A percentile compares a stretch with the other conserved stretches of the same genome.
These are phyloP conservation scores for Withania somnifera DNA, from an alignment of 305 asterid genomes.

Conservation along the genomic window DNA sequence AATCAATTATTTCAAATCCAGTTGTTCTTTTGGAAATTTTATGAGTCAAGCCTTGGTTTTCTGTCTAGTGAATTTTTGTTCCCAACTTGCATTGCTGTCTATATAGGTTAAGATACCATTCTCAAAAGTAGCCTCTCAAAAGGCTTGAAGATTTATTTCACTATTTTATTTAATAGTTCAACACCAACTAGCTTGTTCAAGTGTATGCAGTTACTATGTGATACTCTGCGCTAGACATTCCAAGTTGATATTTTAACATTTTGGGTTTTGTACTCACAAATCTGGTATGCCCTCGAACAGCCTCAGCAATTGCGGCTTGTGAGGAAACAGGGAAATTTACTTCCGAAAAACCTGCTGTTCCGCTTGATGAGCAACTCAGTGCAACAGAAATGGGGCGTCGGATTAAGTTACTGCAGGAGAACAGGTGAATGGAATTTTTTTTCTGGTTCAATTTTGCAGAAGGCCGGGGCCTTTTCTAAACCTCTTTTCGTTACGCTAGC, in stretches of 20 bases:
- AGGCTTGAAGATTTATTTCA: background rate
- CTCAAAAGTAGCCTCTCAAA: background rate
- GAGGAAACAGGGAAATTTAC: slow-evolving; percentile 45
- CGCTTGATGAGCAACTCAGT: slow-evolving; percentile 66
- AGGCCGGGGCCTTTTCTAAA: background rate
- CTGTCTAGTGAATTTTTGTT: background rate
- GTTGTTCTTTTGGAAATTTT: background rate
- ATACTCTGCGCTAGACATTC: background rate
- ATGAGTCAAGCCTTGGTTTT: background rate
- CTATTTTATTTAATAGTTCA: background rate
- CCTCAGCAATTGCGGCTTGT: slow-evolving; percentile 48
- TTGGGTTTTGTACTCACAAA: background rate
- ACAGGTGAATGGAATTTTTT: slow-evolving; percentile 43
- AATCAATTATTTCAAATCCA: background rate
- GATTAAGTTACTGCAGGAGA: slow-evolving; percentile 67
- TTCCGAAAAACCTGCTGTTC: slow-evolving; percentile 20
- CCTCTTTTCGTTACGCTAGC: background rate
- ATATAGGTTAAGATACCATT: background rate
- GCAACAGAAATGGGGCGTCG: slow-evolving; percentile 69
- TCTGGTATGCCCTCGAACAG: slow-evolving; percentile 37
- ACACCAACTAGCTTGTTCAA: background rate
- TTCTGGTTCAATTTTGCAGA: background rate
- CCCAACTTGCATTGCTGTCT: background rate
- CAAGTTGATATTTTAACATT: background rate
- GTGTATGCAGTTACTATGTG: background rate